Evolutionary conservation across 192 early-diverging fungal species (phyloP), one percentile per base, ranked within the genome.

Genomic region (Funneliformis mosseae): DNA sequence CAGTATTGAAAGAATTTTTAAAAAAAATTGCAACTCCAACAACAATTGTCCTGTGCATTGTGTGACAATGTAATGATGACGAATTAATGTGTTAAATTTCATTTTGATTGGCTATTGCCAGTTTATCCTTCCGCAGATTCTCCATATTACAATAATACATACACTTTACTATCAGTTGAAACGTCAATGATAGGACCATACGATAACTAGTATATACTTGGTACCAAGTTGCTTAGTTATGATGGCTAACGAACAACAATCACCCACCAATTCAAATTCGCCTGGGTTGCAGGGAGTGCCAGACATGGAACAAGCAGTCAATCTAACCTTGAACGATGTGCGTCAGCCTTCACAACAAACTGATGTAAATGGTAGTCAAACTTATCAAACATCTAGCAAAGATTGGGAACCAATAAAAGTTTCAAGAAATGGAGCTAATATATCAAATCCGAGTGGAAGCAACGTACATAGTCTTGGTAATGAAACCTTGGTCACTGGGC

Each of bases 231-330:
- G 64, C 64, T 67, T 55, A 67, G 33, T 67, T 33, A 74, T 74
- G 73, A 74, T 74, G 73, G 73, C 73, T 74, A 74, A 74, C 48
- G 73, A 74, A 55, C 73, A 74, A 27, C 27, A 16, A 33, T 48
- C 55, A 74, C 12, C 73, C 25, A 28, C 43, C 23, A 28, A 23
- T 55, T 55, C 45, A n/a, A 71, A 71, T 71, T 41, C 69, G 41
- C 39, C 69, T 8, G 69, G 69, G 27, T 71, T 71, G 27, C 69
- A 71, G 42, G 33, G 33, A n/a, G 69, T 71, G 12, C 69, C 69
- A 39, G 9, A n/a, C 27, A 71, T 71, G 27, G 69, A 71, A 71
- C 18, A 71, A 10, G 11, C 41, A 9, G 14, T 39, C 9, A 42
- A 16, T 41, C 69, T 3, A 42, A 9, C 69, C 41, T 42, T 45